A percentile compares a stretch with the other conserved stretches of the same genome.
Conservation (phyloP, 257 asterid genomes). For the Solanum chaucha region DNA sequence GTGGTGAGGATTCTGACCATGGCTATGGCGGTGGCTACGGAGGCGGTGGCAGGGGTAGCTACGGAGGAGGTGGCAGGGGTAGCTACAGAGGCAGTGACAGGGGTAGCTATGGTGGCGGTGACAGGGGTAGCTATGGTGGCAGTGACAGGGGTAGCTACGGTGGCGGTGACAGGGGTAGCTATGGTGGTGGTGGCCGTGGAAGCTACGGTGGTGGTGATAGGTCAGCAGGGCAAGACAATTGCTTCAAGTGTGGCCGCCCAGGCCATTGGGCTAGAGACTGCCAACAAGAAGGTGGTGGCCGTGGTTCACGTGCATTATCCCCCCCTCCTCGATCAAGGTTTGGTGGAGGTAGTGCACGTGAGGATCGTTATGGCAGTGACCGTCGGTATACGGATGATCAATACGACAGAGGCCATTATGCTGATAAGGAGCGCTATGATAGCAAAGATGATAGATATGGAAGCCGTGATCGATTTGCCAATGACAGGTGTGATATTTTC, state of each 20-base stretch:
- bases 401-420: slow-evolving; percentile 63
- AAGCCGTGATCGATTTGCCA: slow-evolving; percentile 56
- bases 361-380: slow-evolving; percentile 68
- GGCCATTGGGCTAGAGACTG: slow-evolving; percentile 99
- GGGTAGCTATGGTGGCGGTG: slow-evolving; percentile 49
- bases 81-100: slow-evolving; percentile 51
- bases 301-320: slow-evolving; percentile 61
- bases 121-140: slow-evolving; percentile 36
- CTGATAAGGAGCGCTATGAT: slow-evolving; percentile 78
- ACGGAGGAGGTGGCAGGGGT: slow-evolving; percentile 59
- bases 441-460: slow-evolving; percentile 72
- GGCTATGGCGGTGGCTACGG: slow-evolving; percentile 59
- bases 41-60: slow-evolving; percentile 30
- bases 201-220: slow-evolving; percentile 44
- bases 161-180: slow-evolving; percentile 47
- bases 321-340: slow-evolving; percentile 78
- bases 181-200: slow-evolving; percentile 53
- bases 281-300: slow-evolving; percentile 68
- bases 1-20: slow-evolving; percentile 59
- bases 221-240: slow-evolving; percentile 78
- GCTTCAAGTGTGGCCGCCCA: slow-evolving; percentile 96
- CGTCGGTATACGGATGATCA: slow-evolving; percentile 72
- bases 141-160: slow-evolving; percentile 48
- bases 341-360: slow-evolving; percentile 61
- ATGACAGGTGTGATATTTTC: slow-evolving; percentile 43